Conservation (phyloP, 371 early-diverging fungal genomes). For the Gilbertella persicaria region DNA sequence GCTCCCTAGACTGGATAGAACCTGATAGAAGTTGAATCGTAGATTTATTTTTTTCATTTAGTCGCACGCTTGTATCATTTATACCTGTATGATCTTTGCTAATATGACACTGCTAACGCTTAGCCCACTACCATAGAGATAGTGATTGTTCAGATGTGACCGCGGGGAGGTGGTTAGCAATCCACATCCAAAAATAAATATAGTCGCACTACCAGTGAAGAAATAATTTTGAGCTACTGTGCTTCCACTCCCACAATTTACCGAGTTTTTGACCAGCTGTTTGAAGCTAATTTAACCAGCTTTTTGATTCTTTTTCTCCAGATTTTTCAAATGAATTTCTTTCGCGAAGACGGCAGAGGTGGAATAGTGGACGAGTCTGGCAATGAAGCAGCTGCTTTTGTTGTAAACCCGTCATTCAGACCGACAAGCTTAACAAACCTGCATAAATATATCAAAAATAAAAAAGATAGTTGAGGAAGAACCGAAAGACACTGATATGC, state of each 20-base stretch:
- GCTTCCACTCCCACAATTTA: no score
- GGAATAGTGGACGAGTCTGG: constrained; percentile 6
- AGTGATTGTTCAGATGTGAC: constrained; percentile 21
- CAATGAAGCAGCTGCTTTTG: no score
- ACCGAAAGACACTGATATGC: constrained; percentile 8
- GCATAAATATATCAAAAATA: constrained; percentile 12
- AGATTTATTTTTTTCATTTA: no score
- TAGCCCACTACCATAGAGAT: constrained; percentile 20
- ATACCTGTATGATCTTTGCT: no score
- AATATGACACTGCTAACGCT: constrained; percentile 16
- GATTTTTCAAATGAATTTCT: constrained; percentile 4
- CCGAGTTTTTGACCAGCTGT: no score
- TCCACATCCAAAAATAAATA: constrained; percentile 22
- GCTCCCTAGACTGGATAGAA: no score
- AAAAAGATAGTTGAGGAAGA: constrained; percentile 1
- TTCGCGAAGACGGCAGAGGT: constrained; percentile 10
- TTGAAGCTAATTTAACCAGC: no score
- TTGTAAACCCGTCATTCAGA: constrained; percentile 1
- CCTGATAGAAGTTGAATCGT: no score
- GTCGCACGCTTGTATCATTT: no score
- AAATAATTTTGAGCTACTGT: no score
- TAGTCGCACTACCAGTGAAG: no score
- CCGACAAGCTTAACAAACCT: constrained; percentile 1
- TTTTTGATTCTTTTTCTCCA: no score
- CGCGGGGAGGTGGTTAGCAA: constrained; percentile 22